Base-by-base conservation (phyloP, 1,139 yeast genomes). In the Chernovozyma aurita region DNA sequence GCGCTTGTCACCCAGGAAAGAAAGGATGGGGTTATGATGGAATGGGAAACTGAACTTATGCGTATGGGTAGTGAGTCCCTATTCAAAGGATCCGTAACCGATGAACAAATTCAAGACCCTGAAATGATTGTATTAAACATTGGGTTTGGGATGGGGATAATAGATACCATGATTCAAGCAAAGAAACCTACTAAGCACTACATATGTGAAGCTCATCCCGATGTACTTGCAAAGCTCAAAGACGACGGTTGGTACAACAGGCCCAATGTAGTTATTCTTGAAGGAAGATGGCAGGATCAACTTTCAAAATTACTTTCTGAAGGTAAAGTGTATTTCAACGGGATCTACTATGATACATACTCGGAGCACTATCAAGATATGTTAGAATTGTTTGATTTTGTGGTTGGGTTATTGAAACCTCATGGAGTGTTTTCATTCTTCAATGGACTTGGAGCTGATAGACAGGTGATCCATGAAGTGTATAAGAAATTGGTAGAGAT, bases 141-240 rank as follows among this genome's bases (percentile, higher is more conserved):
- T 32, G 97, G 97, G 0, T 90, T 90, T 54, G 97, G 97, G 2
- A 86, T 90, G 96, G 97, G 97, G 2, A 88, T 90, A 37, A 88
- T 90, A 40, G 97, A 90, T 56, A 61, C 76, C 2, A 78, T 81
- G 73, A 82, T 90, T 42, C 85, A 85, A 52, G 46, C 49, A 28
- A 61, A 59, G 30, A 54, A 56, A 4, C 95, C 95, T 7, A 65
- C 78, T 5, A 74, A 66, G 41, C 97, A 90, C 56, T 90, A 86
- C 57, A 90, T 90, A 33, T 80, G 88, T 46, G 97, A 90, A 57
- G 97, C 97, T 0, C 97, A 90, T 50, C 97, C 97, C 1, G 95
- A 85, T 48, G 97, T 90, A 5, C 61, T 90, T 24, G 57, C 59
- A 1, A 82, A 85, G 49, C 63, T 90, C 69, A 67, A 67, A 39